A percentile compares a stretch with the other conserved stretches of the same genome.
These are phyloP conservation scores for Phytophthora ohioensis DNA, from an alignment of 352 stramenopile species.

Conservation along the genomic window DNA sequence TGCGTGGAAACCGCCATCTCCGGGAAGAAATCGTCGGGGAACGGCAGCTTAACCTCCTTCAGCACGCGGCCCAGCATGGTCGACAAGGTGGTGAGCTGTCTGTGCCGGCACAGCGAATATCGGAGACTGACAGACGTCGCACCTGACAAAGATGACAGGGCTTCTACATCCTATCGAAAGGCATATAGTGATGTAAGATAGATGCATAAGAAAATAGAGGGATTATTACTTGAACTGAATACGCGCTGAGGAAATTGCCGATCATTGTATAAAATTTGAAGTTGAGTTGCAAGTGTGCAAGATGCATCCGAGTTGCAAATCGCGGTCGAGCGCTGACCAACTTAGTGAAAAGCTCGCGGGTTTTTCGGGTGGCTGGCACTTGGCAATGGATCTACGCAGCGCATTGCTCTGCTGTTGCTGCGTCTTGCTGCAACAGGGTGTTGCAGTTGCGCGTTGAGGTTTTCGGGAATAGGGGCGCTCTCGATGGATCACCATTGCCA, in stretches of 20 bases:
- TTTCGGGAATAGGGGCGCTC: not conserved
- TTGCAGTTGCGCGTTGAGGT: not conserved
- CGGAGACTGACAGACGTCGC: conserved; percentile 30
- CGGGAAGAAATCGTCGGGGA: conserved; percentile 77
- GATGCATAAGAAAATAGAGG: not conserved
- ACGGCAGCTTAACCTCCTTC: conserved; percentile 71
- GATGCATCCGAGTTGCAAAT: conserved; percentile 31
- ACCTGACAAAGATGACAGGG: conserved; percentile 22
- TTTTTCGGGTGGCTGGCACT: conserved; percentile 1
- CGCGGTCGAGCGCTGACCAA: conserved; percentile 10
- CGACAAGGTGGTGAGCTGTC: not conserved
- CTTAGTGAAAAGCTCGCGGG: not conserved
- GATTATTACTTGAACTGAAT: not conserved
- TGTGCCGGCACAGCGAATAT: conserved; percentile 7
- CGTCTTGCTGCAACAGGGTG: not conserved
- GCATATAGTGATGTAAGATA: not conserved
- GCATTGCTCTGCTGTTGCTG: not conserved
- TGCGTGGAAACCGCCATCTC: conserved; percentile 47
- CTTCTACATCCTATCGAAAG: conserved; percentile 23
- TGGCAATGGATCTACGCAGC: not conserved
- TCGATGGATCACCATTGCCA: not conserved
- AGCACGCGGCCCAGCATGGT: conserved; percentile 64
- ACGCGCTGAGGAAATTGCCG: not conserved
- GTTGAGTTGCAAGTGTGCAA: not conserved
- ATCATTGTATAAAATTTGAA: conserved; percentile 3